phyloP scores from a whole-genome alignment of 2,329 filamentous ascomycete genomes.

The Botryotinia narcissicola region DNA sequence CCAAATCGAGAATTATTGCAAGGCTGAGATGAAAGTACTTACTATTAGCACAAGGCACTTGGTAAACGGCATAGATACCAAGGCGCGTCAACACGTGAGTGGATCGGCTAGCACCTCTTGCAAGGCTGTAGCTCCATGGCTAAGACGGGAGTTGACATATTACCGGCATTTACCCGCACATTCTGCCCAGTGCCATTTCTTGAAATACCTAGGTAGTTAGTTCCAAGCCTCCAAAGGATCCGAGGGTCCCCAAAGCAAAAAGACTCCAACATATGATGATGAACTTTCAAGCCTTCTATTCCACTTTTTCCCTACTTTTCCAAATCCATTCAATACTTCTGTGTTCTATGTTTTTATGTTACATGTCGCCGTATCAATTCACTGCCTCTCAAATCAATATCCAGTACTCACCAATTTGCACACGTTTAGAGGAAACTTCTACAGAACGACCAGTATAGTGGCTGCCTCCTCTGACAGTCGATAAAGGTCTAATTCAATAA shows the following conservation, averaged over 20 bases:
- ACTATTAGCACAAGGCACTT: background rate
- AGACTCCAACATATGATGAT: background rate
- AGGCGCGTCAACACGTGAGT: conserved; percentile 1
- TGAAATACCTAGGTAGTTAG: background rate
- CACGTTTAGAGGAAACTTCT: background rate
- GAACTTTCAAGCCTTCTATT: background rate
- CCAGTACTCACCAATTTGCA: background rate
- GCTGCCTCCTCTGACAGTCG: background rate
- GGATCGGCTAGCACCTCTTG: background rate
- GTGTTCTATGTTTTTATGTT: background rate
- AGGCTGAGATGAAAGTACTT: background rate
- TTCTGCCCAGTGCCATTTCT: background rate
- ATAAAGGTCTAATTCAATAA: background rate
- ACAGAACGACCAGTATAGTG: background rate
- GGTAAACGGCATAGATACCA: background rate
- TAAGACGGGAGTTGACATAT: background rate
- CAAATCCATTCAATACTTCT: background rate
- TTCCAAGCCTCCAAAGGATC: background rate
- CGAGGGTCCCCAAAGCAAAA: background rate
- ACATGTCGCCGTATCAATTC: background rate
- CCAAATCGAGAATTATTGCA: background rate
- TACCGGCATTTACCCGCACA: background rate
- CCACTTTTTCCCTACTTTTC: background rate
- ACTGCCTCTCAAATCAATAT: background rate
- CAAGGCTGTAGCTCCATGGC: background rate